phyloP scores from a whole-genome alignment of 768 basidiomycete genomes.

The Lentinula aciculospora region DNA sequence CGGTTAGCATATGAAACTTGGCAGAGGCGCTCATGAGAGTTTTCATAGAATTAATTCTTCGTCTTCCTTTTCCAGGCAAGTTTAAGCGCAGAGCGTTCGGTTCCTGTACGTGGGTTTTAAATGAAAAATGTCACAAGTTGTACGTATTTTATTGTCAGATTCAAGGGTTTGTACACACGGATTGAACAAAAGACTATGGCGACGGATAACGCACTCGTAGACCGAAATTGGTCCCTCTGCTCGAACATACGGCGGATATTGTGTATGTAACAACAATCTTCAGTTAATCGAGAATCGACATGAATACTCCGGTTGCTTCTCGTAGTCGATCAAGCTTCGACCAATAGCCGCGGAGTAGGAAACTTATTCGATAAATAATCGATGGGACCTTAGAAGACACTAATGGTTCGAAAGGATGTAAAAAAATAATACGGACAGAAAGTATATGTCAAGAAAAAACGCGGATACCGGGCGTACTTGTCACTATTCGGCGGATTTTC shows the following conservation, averaged over 20 bases:
- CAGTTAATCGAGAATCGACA: background rate
- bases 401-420: too few relatives aligned
- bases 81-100: too few relatives aligned
- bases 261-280: background rate
- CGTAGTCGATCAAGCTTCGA: background rate
- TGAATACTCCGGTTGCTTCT: background rate
- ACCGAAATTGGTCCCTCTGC: background rate
- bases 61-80: too few relatives aligned
- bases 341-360: background rate
- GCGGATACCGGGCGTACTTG: background rate
- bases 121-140: too few relatives aligned
- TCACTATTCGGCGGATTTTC: too few relatives aligned
- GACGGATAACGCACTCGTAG: background rate
- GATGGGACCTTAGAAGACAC: background rate
- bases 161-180: too few relatives aligned
- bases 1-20: too few relatives aligned
- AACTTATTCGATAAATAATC: too few relatives aligned
- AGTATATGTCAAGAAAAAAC: background rate
- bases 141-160: too few relatives aligned
- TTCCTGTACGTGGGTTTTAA: too few relatives aligned
- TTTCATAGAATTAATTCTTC: too few relatives aligned
- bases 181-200: background rate
- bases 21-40: background rate
- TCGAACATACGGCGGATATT: background rate
- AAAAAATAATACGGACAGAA: too few relatives aligned